A percentile compares a stretch with the other conserved stretches of the same genome.
phyloP scores from a whole-genome alignment of 2,329 filamentous ascomycete genomes.

The Annulohypoxylon truncatum region DNA sequence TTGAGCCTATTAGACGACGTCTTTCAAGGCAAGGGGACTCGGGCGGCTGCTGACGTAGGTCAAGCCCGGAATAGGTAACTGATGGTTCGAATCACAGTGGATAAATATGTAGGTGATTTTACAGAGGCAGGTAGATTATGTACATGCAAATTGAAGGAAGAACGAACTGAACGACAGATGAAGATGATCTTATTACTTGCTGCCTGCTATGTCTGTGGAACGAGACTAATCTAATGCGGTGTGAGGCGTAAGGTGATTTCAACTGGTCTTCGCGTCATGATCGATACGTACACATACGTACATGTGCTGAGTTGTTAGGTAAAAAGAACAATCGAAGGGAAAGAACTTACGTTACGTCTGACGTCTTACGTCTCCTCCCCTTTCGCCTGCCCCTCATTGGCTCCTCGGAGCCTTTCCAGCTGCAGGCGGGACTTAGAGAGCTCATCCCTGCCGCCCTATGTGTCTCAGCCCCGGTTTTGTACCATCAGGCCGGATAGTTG shows the following conservation, averaged over 20 bases:
- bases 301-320: background rate
- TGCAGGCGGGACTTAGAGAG: background rate
- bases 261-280: conserved; percentile 41
- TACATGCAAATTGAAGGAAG: no score
- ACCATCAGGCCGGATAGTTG: conserved; percentile 30
- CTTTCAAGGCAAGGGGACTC: conserved; percentile 11
- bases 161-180: background rate
- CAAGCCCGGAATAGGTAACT: conserved; percentile 11
- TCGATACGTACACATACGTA: conserved; percentile 1
- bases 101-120: background rate
- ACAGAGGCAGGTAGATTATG: no score
- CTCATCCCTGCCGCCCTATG: conserved; percentile 3
- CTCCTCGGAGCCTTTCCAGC: conserved; percentile 8
- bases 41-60: conserved; percentile 33
- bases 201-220: no score
- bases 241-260: conserved; percentile 26
- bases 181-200: background rate
- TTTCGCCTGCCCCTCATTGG: conserved; percentile 30
- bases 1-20: conserved; percentile 11
- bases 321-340: no score
- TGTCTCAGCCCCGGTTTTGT: conserved; percentile 5
- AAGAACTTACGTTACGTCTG: conserved; percentile 13
- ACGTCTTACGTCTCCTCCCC: conserved; percentile 28
- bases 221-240: no score
- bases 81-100: conserved; percentile 15